Conservation (phyloP, 257 asterid species). For the Forsythia viridissima region DNA sequence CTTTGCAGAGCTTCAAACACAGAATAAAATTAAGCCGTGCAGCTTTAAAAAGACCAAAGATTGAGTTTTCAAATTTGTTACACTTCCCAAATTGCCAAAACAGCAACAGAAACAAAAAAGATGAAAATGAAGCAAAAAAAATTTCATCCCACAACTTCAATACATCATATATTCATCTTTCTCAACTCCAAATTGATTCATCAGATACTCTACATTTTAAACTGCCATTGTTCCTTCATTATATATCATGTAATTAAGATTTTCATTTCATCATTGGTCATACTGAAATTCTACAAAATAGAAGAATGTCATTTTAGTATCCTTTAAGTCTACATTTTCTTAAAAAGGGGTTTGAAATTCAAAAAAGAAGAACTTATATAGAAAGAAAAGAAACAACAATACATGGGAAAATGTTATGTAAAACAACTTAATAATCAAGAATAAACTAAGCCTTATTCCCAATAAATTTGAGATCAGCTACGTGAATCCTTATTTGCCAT, state of each 20-base stretch:
- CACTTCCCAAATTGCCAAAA: constrained; percentile 7
- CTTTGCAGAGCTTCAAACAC: neutral
- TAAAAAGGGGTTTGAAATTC: neutral
- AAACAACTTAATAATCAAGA: neutral
- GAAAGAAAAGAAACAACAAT: too few relatives aligned
- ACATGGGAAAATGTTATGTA: neutral
- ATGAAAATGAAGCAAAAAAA: neutral
- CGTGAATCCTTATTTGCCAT: neutral
- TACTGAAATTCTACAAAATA: neutral
- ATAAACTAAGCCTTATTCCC: neutral
- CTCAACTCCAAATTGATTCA: neutral
- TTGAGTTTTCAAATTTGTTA: neutral
- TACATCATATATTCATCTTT: neutral
- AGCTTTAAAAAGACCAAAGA: neutral
- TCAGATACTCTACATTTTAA: neutral
- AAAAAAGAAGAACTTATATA: neutral
- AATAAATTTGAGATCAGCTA: neutral
- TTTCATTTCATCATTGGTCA: neutral
- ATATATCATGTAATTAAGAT: neutral
- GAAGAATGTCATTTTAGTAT: neutral
- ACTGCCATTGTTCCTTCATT: neutral
- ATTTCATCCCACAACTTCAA: neutral
- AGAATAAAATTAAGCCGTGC: constrained; percentile 10
- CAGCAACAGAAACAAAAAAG: neutral
- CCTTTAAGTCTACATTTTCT: neutral